phyloP scores from a whole-genome alignment of 305 asterid species.

The Solanum chacoense region DNA sequence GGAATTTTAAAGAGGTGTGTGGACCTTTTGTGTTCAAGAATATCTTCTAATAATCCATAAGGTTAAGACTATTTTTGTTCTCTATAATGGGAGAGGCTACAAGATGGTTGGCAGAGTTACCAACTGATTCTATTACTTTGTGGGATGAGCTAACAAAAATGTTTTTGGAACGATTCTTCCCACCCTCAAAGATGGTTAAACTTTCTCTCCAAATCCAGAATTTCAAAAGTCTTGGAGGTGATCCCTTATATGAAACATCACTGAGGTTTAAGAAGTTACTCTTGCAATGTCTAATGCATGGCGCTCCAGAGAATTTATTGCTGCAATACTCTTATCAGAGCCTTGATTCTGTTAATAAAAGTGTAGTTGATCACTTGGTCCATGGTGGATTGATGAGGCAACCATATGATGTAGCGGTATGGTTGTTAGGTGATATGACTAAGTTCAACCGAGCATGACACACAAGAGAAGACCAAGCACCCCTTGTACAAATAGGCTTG shows the following conservation, averaged over 20 bases:
- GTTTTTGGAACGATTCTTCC: neutral
- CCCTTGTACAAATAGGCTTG: neutral
- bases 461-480: neutral
- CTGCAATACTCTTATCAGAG: neutral
- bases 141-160: neutral
- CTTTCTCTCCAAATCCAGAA: neutral
- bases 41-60: neutral
- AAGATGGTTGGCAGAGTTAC: neutral
- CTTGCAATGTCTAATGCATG: neutral
- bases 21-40: neutral
- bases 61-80: neutral
- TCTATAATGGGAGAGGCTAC: neutral
- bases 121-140: neutral
- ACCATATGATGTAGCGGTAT: neutral
- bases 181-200: neutral
- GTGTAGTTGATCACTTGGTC: neutral
- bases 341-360: too few relatives aligned
- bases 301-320: neutral
- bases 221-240: neutral
- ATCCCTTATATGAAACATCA: neutral
- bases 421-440: neutral
- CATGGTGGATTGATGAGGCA: neutral
- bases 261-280: neutral
- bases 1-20: neutral
- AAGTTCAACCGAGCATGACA: neutral